phyloP scores from a whole-genome alignment of 768 basidiomycete species.

The Naematelia aurantialba region DNA sequence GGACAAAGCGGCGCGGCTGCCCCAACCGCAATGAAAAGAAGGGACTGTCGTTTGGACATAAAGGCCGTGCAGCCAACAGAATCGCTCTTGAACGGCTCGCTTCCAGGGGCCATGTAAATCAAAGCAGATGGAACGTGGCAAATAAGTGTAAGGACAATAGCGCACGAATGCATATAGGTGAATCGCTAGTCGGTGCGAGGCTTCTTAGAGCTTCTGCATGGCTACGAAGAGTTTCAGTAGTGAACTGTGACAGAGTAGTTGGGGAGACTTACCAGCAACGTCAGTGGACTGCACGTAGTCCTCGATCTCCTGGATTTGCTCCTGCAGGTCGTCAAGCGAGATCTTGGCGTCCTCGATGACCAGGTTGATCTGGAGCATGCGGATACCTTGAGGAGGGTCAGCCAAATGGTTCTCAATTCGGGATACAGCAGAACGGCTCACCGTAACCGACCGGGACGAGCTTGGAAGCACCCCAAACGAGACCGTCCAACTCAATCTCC shows the following conservation, averaged over 20 bases:
- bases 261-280: constrained; percentile 58
- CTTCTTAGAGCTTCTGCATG: constrained; percentile 45
- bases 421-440: constrained; percentile 18
- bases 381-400: constrained; percentile 60
- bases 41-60: too few species aligned
- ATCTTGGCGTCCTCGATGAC: constrained; percentile 89
- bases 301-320: constrained; percentile 67
- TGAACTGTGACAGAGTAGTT: neutral
- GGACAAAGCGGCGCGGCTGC: too few species aligned
- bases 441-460: constrained; percentile 82
- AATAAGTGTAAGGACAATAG: too few species aligned
- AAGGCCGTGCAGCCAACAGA: too few species aligned
- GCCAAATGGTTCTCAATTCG: neutral
- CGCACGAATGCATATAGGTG: too few species aligned
- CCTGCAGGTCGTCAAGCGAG: constrained; percentile 87
- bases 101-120: too few species aligned
- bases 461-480: constrained; percentile 93
- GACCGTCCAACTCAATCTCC: constrained; percentile 79
- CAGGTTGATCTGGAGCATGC: constrained; percentile 74
- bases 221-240: constrained; percentile 23
- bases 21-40: too few species aligned
- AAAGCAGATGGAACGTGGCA: too few species aligned
- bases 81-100: too few species aligned
- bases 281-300: constrained; percentile 76
- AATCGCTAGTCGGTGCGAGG: too few species aligned